Base-by-base conservation (phyloP, 371 early-diverging fungal genomes). In the Rhizopus arrhizus region DNA sequence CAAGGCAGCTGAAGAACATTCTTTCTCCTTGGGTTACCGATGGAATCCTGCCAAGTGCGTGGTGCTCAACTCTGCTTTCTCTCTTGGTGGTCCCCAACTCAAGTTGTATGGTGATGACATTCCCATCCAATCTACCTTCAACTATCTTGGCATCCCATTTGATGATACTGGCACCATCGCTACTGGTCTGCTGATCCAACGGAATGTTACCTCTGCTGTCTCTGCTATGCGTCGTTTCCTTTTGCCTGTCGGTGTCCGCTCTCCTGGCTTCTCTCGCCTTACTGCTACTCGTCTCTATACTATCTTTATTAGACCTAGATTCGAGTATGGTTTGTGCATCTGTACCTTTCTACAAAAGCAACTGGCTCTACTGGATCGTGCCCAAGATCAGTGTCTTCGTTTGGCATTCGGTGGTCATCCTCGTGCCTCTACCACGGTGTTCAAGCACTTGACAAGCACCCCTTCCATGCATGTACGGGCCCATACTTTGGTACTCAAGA, bases 391-490 rank as follows among this genome's bases (percentile, higher is more conserved):
- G 6, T 70, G 58, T 28, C 38, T 70, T 4, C 45, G 66, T 5
- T 53, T 56, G 22, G 33, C 60, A 1, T 60, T 56, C 16, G 63
- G 67, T 42, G 51, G 57, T 10, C 64, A 60, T 29, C 38, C 12
- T 3, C 36, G 8, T 3, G 34, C 61, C 2, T 57, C 57, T 0
- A 65, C 66, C 1, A 51, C 36, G 7, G 49, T 66, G 41, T 59
- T 70, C 31, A 57, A 50, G 10, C 66, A 63, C 8, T 22, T 71
- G 11, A 50, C 54, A 10, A 59, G 66, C 28, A 34, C 64, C 0
- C 61, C 61, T 0, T 42, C 29, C 0, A 64, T 69, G 69, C 9
- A 9, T 3, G 59, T 53, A 2, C 46, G 65, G 0, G 42, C 57
- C 1, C 2, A 15, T 1, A 58, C 50, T 5, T 56, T 69, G 3